Conservation (phyloP, 225 moss, liverwort and hornwort species). For the Sphagnum tenellum region DNA sequence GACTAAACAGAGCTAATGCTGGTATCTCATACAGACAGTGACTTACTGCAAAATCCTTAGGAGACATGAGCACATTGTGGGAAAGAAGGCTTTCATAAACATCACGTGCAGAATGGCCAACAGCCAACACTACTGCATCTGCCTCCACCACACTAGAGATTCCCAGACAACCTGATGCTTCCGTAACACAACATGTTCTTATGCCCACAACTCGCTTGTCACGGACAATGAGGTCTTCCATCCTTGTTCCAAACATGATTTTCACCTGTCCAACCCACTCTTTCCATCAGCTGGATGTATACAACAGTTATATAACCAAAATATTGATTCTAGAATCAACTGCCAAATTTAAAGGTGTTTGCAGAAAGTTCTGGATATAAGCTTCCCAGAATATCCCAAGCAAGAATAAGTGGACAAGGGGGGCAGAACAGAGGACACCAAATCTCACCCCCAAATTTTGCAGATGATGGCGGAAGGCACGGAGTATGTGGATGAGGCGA, state of each 20-base stretch:
- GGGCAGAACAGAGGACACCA: too few relatives aligned
- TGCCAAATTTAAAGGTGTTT: too few relatives aligned
- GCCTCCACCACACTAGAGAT: constrained; percentile 32
- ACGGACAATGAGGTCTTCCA: constrained; percentile 77
- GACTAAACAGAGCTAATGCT: too few relatives aligned
- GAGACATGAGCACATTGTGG: constrained; percentile 75
- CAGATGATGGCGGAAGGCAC: constrained; percentile 67
- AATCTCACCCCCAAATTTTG: constrained; percentile 58
- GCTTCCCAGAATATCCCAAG: too few relatives aligned
- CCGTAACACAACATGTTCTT: constrained; percentile 37
- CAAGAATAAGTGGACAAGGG: too few relatives aligned
- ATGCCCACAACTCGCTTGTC: constrained; percentile 69
- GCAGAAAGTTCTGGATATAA: too few relatives aligned
- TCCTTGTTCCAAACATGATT: constrained; percentile 81
- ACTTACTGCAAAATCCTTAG: constrained; percentile 87
- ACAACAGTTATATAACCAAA: too few relatives aligned
- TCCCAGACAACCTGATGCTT: constrained; percentile 11
- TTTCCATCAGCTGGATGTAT: too few relatives aligned
- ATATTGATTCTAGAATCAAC: too few relatives aligned
- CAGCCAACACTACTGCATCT: constrained; percentile 85
- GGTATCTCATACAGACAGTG: too few relatives aligned
- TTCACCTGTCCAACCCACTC: constrained; percentile 44
- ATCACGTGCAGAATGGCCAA: constrained; percentile 97
- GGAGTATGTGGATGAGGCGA: constrained; percentile 73
- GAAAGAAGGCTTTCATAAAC: constrained; percentile 65